These are phyloP conservation scores for Physaria fendleri DNA, from an alignment of 345 rosid species.

Conservation along the genomic window DNA sequence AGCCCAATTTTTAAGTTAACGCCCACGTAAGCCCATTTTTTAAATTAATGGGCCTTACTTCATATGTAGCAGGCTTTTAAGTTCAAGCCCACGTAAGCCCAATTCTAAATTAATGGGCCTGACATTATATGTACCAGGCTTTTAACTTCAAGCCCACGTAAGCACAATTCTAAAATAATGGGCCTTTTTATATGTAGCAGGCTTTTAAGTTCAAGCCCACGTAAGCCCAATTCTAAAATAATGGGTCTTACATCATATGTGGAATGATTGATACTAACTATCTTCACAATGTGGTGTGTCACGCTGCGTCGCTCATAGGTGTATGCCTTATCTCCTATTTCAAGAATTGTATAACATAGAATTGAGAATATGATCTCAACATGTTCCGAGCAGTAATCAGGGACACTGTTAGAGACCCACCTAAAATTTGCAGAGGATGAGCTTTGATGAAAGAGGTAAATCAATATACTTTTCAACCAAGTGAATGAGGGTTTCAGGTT, in stretches of 20 bases:
- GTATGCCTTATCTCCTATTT: conserved; percentile 60
- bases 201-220: no score
- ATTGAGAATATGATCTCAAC: conserved; percentile 75
- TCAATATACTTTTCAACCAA: conserved; percentile 54
- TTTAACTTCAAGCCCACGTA: no score
- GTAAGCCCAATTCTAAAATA: no score
- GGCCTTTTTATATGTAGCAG: no score
- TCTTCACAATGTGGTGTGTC: conserved; percentile 44
- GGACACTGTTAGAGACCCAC: conserved; percentile 47
- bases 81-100: no score
- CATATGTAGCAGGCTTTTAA: no score
- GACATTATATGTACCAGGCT: no score
- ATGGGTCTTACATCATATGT: not conserved
- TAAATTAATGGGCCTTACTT: no score
- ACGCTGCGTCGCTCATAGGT: conserved; percentile 54
- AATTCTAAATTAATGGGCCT: no score
- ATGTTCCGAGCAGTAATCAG: conserved; percentile 60
- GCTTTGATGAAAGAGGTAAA: conserved; percentile 2
- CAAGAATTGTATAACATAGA: conserved; percentile 53
- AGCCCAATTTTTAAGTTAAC: no score
- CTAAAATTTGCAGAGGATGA: conserved; percentile 35
- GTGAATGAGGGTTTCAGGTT: conserved; percentile 53
- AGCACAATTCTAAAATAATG: no score
- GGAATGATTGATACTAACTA: conserved; percentile 38
- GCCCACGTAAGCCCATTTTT: no score